A percentile compares a stretch with the other conserved stretches of the same genome.
phyloP scores from a whole-genome alignment of 169 alveolate species.

The Plasmodium cynomolgi region DNA sequence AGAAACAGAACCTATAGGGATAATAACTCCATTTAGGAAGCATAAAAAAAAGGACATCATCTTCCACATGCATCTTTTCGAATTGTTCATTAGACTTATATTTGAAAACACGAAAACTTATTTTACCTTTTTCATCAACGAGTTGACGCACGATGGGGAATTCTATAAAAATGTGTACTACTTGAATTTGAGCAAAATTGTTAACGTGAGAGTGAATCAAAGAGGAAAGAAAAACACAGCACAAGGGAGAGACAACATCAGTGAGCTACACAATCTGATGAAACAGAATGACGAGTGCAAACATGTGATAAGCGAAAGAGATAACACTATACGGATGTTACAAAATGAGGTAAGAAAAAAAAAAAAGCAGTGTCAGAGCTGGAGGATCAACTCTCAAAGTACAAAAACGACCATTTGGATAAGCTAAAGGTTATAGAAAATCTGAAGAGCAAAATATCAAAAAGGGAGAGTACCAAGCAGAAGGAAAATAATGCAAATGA shows the following conservation, averaged over 20 bases:
- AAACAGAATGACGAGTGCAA: conserved; percentile 32
- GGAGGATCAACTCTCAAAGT: conserved; percentile 21
- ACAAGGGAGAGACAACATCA: background rate
- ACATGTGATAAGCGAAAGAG: conserved; percentile 31
- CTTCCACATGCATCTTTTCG: conserved; percentile 52
- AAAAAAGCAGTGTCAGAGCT: background rate
- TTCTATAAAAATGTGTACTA: conserved; percentile 59
- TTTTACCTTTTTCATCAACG: conserved; percentile 50
- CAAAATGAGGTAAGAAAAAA: conserved; percentile 34
- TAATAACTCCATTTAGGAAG: background rate
- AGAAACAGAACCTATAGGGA: background rate
- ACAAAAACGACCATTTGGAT: conserved; percentile 20
- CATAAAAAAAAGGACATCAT: conserved; percentile 44
- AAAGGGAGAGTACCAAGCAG: background rate
- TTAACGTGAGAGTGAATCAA: conserved; percentile 7
- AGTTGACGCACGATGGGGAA: conserved; percentile 13
- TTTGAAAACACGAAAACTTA: conserved; percentile 60
- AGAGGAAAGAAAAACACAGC: background rate
- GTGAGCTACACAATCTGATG: background rate
- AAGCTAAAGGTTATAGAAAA: conserved; percentile 34
- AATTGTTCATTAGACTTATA: conserved; percentile 52
- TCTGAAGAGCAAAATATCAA: conserved; percentile 28
- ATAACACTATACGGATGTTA: conserved; percentile 4
- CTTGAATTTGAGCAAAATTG: conserved; percentile 49
- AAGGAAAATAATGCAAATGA: conserved; percentile 17